A percentile compares a stretch with the other conserved stretches of the same genome.
These are phyloP conservation scores for Prinsepia uniflora DNA, from an alignment of 306 rosid genomes.

Conservation along the genomic window DNA sequence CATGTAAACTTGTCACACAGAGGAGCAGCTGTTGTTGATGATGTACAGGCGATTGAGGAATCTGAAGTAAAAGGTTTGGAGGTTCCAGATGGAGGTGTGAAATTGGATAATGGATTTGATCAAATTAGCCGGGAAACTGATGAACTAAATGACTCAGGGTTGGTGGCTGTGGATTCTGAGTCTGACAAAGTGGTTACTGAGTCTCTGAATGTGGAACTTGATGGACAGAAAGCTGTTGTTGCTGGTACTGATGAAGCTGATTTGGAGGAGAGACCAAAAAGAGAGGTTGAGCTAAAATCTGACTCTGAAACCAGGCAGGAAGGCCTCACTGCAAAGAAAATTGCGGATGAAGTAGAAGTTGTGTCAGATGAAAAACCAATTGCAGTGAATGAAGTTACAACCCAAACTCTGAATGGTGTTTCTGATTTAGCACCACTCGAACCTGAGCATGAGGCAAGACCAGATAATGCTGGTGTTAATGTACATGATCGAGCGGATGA, in stretches of 20 bases:
- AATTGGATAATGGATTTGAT: constrained; percentile 48
- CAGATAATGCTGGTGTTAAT: constrained; percentile 13
- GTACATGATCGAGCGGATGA: constrained; percentile 23
- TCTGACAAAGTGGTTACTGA: constrained; percentile 24
- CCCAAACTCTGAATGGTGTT: constrained; percentile 2
- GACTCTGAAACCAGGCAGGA: constrained; percentile 17
- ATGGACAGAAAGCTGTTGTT: constrained; percentile 17
- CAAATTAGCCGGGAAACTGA: constrained; percentile 30
- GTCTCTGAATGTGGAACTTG: constrained; percentile 27
- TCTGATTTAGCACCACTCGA: constrained; percentile 17
- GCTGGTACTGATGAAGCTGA: constrained; percentile 20
- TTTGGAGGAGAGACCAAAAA: constrained; percentile 11
- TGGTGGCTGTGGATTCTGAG: constrained; percentile 21
- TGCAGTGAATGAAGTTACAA: constrained; percentile 14
- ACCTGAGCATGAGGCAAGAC: constrained; percentile 9
- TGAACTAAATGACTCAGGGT: constrained; percentile 18
- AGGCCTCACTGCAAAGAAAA: constrained; percentile 1
- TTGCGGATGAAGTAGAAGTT: constrained; percentile 14
- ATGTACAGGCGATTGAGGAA: constrained; percentile 33
- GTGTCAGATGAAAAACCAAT: not conserved
- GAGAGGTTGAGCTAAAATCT: constrained; percentile 23
- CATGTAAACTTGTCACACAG: constrained; percentile 26
- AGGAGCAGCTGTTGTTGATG: constrained; percentile 47
- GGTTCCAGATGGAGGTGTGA: constrained; percentile 27
- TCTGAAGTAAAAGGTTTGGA: constrained; percentile 37